Percentiles rank a stretch among this genome's conserved stretches.
These are phyloP conservation scores for Chalciporus pseudorubinellus DNA, from an alignment of 768 basidiomycete species.

Conservation along the genomic window DNA sequence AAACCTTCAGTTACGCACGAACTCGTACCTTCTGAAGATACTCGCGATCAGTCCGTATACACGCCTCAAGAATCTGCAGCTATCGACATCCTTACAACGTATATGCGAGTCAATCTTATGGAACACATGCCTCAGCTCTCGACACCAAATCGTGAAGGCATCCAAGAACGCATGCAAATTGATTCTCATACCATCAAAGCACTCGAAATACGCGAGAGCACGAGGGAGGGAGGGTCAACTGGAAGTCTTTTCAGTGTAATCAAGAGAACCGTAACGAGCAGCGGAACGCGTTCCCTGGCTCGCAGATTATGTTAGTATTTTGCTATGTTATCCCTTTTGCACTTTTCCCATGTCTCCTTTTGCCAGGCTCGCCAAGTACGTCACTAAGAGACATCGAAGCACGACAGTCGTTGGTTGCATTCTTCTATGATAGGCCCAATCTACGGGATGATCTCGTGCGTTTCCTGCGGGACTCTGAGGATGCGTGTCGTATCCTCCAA, in stretches of 20 bases:
- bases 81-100: conserved; percentile 59
- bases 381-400: conserved; percentile 68
- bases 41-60: conserved; percentile 8
- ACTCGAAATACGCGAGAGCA: conserved; percentile 78
- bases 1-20: conserved; percentile 1
- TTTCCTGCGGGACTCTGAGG: conserved; percentile 58
- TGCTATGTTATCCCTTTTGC: conserved; percentile 1
- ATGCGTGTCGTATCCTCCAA: conserved; percentile 74
- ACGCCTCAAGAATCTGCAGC: conserved; percentile 51
- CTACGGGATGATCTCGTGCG: conserved; percentile 62
- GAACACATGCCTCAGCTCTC: conserved; percentile 73
- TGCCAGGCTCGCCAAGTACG: conserved; percentile 79
- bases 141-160: conserved; percentile 54
- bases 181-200: conserved; percentile 86
- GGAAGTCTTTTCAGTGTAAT: conserved; percentile 75
- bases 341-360: conserved; percentile 12
- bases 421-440: conserved; percentile 59
- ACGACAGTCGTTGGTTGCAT: conserved; percentile 74
- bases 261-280: conserved; percentile 73
- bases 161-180: conserved; percentile 73
- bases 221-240: conserved; percentile 65
- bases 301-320: conserved; percentile 70
- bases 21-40: background rate
- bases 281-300: conserved; percentile 71
- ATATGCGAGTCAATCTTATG: conserved; percentile 64